A percentile compares a stretch with the other conserved stretches of the same genome.
Evolutionary conservation across 2,329 filamentous ascomycete genomes (phyloP).

Genomic region (Daldinia sp.): DNA sequence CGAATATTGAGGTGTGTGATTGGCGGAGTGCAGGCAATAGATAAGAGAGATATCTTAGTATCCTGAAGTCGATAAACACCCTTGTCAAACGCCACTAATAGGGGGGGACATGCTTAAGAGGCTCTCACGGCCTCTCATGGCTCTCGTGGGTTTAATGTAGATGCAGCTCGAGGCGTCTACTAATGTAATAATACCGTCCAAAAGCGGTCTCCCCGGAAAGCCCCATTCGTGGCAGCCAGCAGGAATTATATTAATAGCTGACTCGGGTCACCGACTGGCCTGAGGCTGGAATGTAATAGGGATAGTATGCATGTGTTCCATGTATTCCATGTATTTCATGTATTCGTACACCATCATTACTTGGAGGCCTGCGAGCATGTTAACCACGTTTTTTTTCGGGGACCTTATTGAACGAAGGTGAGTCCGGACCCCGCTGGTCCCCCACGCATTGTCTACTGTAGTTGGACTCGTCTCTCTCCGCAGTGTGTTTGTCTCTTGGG

Average conservation of each 20-base stretch:
- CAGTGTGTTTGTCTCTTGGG: conserved; percentile 7
- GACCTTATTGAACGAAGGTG: conserved; percentile 6
- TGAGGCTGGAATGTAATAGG: conserved; percentile 17
- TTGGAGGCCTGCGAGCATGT: conserved; percentile 22
- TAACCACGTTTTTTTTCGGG: conserved; percentile 18
- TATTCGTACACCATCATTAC: conserved; percentile 15
- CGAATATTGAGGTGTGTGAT: conserved; percentile 36
- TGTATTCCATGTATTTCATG: background rate
- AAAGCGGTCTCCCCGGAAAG: conserved; percentile 19
- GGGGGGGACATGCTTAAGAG: conserved; percentile 35
- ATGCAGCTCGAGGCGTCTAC: conserved; percentile 30
- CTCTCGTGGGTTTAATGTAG: conserved; percentile 34
- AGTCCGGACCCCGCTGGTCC: conserved; percentile 23
- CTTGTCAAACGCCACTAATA: conserved; percentile 37
- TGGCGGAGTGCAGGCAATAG: conserved; percentile 38
- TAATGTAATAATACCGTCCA: conserved; percentile 27
- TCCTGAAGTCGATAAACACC: conserved; percentile 26
- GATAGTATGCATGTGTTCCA: background rate
- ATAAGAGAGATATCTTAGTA: conserved; percentile 40
- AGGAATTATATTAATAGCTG: conserved; percentile 21
- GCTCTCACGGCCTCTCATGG: conserved; percentile 12
- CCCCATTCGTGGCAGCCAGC: conserved; percentile 15
- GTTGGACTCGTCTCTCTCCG: conserved; percentile 17
- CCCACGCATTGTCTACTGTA: conserved; percentile 25
- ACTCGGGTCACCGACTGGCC: background rate